Base-by-base conservation (phyloP, 2,329 filamentous ascomycete species). In the Alternaria longipes region DNA sequence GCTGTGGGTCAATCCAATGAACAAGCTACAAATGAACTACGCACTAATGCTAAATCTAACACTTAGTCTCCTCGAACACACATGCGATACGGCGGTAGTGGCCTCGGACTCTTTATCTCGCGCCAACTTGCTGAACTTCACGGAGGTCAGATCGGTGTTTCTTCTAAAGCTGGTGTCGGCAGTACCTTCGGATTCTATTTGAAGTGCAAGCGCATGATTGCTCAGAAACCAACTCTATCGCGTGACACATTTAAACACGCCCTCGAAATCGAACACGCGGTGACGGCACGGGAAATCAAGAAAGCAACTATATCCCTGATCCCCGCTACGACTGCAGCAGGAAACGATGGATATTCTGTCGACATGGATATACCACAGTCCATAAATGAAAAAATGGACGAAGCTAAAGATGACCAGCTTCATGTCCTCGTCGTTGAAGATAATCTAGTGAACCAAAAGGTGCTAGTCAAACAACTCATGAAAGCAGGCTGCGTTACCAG, bases 71-170 rank as follows among this genome's bases (percentile, higher is more conserved):
- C 75, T n/a, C 70, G 74, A 5, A 78, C 75, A 0, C 75, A 78
- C 40, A 69, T 70, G 26, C 68, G 77, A 12, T 78, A 78, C 28
- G 76, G 76, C 3, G 77, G 77, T 6, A 74, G 69, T 22, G 76
- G 77, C 6, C 69, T 79, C 3, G 77, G 77, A 1, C 67, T 79
- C 7, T 79, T 78, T 62, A 78, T 79, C 46, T 78, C 75, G 0
- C 67, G 73, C 8, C 70, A 75, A 56, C 70, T 79, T 3, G 67
- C 74, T n/a, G 75, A 76, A 55, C 67, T 78, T 2, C 76, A 78
- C 38, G 77, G 76, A 9, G 77, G 77, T 6, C 67, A 73, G 22
- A 77, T 79, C 20, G 77, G 76, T 8, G 73, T 77, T 16, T 65
- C 68, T 2, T 79, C 77, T 0, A 58, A 71, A 54, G 63, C 71